Base-by-base conservation (phyloP, 75 land plant species). In the Pinus albicaulis region DNA sequence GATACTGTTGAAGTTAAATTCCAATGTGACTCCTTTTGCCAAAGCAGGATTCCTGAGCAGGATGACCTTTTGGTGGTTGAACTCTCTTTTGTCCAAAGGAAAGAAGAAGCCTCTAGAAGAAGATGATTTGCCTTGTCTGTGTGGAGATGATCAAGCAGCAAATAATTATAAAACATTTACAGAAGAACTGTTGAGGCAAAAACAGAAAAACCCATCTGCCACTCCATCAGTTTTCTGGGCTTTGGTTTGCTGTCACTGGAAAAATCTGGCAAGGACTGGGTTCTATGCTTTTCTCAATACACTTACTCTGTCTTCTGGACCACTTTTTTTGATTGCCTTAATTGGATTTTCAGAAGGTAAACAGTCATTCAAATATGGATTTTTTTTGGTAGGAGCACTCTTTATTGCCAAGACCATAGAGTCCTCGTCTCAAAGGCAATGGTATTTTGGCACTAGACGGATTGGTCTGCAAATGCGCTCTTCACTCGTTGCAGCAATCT, bases 31-130 rank as follows among this genome's bases (percentile, higher is more conserved):
- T 73, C 85, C 86, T 14, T 89, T 85, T 77, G 82, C 88, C 24
- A 75, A 52, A 44, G 92, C 94, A 57, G 89, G 90, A 13, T 64
- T 93, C 59, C 74, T 88, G 1, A 85, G 88, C 63, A 85, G 71
- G n/a, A 56, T 89, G 68, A 79, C 88, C 36, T 95, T 93, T 72
- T 81, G 82, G 89, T 93, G 98, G 98, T 52, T 95, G 59, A 91
- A 93, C 72, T 80, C 98, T 22, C 69, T 95, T 65, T 82, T 95
- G 79, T 76, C 80, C 58, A 77, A 74, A 55, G 98, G 98, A 6
- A 80, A 48, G 11, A 78, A 84, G 69, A 77, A 79, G 78, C 80
- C 86, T 25, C 78, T 95, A 55, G 85, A 83, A 12, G 86, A 77
- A 15, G 13, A 76, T 6, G 94, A 95, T 57, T 76, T 95, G n/a